phyloP scores from a whole-genome alignment of 2,329 filamentous ascomycete species.

The Pyrenophora seminiperda region DNA sequence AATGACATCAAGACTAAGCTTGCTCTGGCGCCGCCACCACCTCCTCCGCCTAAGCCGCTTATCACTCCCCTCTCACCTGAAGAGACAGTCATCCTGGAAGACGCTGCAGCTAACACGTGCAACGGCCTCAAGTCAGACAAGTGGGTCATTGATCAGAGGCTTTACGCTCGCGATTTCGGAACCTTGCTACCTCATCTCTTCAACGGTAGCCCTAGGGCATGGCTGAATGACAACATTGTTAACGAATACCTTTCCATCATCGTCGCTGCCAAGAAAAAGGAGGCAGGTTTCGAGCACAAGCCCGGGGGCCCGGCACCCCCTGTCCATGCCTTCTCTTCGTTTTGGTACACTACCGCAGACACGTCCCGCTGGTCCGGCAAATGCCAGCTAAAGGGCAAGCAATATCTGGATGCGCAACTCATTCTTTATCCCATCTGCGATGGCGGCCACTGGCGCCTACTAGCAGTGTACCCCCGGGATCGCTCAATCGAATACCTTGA shows the following conservation, averaged over 20 bases:
- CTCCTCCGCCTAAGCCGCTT: conserved; percentile 23
- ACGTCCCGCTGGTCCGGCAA: conserved; percentile 54
- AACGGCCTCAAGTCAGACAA: conserved; percentile 21
- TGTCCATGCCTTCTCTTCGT: conserved; percentile 67
- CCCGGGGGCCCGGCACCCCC: conserved; percentile 62
- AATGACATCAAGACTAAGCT: conserved; percentile 21
- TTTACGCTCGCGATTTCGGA: conserved; percentile 66
- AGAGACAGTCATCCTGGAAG: conserved; percentile 23
- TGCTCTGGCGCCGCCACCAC: conserved; percentile 14
- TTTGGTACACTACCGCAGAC: conserved; percentile 65
- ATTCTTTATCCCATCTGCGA: conserved; percentile 73
- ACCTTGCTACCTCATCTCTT: conserved; percentile 55
- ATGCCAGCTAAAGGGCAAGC: conserved; percentile 47
- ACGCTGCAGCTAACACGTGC: conserved; percentile 17
- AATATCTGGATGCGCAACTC: conserved; percentile 68
- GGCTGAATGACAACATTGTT: conserved; percentile 80
- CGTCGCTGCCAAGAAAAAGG: conserved; percentile 63
- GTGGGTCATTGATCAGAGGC: conserved; percentile 37
- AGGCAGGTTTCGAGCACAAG: conserved; percentile 61
- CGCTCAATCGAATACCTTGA: conserved; percentile 71
- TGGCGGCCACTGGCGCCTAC: conserved; percentile 70
- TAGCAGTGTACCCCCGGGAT: conserved; percentile 67
- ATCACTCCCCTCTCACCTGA: conserved; percentile 23
- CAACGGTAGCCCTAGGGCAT: conserved; percentile 56
- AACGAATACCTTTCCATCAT: conserved; percentile 69